Base-by-base conservation (phyloP, 768 basidiomycete genomes). In the Naematelia encephala region DNA sequence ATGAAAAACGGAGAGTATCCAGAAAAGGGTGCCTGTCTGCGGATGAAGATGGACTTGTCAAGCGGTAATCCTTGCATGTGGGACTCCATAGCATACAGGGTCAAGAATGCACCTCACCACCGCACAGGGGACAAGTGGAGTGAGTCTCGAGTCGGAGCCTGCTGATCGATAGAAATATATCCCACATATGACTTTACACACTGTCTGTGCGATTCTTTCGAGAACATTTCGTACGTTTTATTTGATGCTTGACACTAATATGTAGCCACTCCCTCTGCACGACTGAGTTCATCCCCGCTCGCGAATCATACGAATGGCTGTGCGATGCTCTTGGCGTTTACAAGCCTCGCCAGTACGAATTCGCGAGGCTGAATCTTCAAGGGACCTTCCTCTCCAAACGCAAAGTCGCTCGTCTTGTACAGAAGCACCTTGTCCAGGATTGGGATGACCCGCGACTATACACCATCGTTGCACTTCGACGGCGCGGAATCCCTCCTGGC, bases 101-200 rank as follows among this genome's bases (percentile, higher is more conserved):
- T 98, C 14, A 82, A 97, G 54, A 84, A 88, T 51, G 84, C 90
- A 1, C 85, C 89, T 27, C 96, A 99, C 77, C 94, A 98, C 71
- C 85, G 96, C 22, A 98, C 96, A 0, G 85, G 85, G 10, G 86
- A 87, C 75, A 89, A 87, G 71, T 99, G 96, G 96, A 89, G 84
- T 73, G 64, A 72, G 74, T 76, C n/a, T n/a, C n/a, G n/a, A n/a
- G n/a, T n/a, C n/a, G n/a, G n/a, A n/a, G n/a, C n/a, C n/a, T n/a
- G 47, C 59, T 61, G 60, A 60, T 42, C 19, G 2, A 5, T 52
- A 77, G 75, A 77, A 72, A 91, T 99, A 61, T 99, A 99, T 77
- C 94, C 94, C 1, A 97, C 93, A 0, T 99, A 99, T 75, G 96
- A 99, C 76, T 98, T 94, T 76, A 96, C 96, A 0, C 96, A 99